Percentiles rank a stretch among this genome's conserved stretches.
phyloP scores from a whole-genome alignment of 78 protist species.

The Dictyostelium capitatum region DNA sequence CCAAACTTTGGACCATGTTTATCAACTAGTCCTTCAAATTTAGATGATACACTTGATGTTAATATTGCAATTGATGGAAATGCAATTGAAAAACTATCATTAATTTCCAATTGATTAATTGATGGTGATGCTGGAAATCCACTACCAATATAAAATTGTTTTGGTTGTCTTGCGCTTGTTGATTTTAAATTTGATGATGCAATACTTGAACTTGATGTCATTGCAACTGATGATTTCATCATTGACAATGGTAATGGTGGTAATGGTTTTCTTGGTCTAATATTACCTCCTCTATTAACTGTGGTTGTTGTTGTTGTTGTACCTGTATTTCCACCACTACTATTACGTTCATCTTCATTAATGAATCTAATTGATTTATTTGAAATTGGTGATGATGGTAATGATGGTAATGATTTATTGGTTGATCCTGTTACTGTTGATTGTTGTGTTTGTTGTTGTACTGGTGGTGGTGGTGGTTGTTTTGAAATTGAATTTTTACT shows the following conservation, averaged over 20 bases:
- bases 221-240: neutral
- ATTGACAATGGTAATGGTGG: constrained; percentile 11
- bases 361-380: neutral
- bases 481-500: too few species aligned
- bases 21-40: neutral
- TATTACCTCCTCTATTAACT: neutral
- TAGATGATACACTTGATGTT: neutral
- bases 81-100: constrained; percentile 33
- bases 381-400: neutral
- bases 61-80: constrained; percentile 9
- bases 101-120: neutral
- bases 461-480: neutral
- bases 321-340: neutral
- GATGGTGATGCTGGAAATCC: neutral
- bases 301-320: neutral
- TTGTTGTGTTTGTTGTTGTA: neutral
- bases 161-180: neutral
- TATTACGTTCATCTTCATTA: neutral
- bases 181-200: neutral
- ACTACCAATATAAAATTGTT: neutral
- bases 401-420: neutral
- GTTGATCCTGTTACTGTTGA: neutral
- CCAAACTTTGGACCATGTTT: neutral
- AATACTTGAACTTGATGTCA: neutral
- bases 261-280: constrained; percentile 35